Conservation (phyloP, 2,329 filamentous ascomycete genomes). For the Cytospora mali region DNA sequence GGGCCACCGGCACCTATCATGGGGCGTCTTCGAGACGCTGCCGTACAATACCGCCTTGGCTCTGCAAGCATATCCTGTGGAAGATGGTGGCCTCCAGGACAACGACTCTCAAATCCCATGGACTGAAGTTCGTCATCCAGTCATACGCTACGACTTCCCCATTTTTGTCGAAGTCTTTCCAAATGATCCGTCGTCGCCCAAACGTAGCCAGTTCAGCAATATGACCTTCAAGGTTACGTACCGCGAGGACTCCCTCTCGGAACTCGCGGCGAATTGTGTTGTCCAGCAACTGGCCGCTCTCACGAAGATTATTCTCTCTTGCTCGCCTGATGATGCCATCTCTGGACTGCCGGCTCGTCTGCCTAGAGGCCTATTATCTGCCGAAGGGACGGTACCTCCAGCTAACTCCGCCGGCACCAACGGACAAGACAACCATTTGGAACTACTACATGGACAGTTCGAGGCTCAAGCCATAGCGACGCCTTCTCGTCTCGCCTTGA, state of each 20-base stretch:
- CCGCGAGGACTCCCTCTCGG: constrained; percentile 27
- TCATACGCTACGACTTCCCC: constrained; percentile 30
- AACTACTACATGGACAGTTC: constrained; percentile 33
- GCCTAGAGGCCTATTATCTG: constrained; percentile 28
- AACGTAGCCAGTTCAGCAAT: constrained; percentile 2
- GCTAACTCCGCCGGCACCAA: not conserved
- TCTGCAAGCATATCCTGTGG: constrained; percentile 37
- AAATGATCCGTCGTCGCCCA: constrained; percentile 2
- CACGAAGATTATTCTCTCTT: constrained; percentile 24
- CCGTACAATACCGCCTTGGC: constrained; percentile 42
- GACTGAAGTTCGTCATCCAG: constrained; percentile 23
- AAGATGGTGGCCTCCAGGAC: constrained; percentile 1
- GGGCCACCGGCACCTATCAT: constrained; percentile 33
- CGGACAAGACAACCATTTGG: constrained; percentile 27
- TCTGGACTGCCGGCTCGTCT: constrained; percentile 26
- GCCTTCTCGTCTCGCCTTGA: constrained; percentile 29
- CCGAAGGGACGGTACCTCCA: constrained; percentile 31
- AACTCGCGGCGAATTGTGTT: constrained; percentile 27
- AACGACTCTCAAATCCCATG: constrained; percentile 16
- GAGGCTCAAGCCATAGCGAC: constrained; percentile 31
- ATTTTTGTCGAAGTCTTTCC: constrained; percentile 30
- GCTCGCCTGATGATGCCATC: constrained; percentile 20
- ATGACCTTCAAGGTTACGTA: constrained; percentile 29
- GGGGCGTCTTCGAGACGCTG: constrained; percentile 34
- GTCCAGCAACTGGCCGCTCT: constrained; percentile 31